A percentile compares a stretch with the other conserved stretches of the same genome.
Conservation (phyloP, 495 filamentous ascomycete genomes). For the Annulohypoxylon moriforme region DNA sequence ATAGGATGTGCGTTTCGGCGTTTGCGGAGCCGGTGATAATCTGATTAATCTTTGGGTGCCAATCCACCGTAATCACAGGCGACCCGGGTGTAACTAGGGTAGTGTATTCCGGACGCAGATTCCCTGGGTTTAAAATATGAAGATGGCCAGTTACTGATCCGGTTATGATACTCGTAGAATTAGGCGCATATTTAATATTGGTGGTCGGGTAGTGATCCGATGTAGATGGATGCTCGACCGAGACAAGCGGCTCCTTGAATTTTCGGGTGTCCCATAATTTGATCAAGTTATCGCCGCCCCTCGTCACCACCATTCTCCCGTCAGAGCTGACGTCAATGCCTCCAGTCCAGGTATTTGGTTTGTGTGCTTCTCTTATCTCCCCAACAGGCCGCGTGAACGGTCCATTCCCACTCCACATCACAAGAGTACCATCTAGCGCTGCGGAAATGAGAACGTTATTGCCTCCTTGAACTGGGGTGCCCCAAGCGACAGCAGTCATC, state of each 20-base stretch:
- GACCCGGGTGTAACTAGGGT: slow-evolving; percentile 87
- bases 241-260: slow-evolving; percentile 87
- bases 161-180: slow-evolving; percentile 82
- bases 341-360: slow-evolving; percentile 86
- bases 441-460: slow-evolving; percentile 84
- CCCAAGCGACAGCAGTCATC: slow-evolving; percentile 95
- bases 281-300: slow-evolving; percentile 85
- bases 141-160: slow-evolving; percentile 89
- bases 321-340: slow-evolving; percentile 93
- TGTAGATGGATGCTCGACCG: slow-evolving; percentile 81
- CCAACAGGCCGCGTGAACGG: slow-evolving; percentile 86
- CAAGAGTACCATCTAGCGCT: slow-evolving; percentile 87
- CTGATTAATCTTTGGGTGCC: slow-evolving; percentile 96
- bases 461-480: slow-evolving; percentile 77
- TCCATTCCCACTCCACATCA: slow-evolving; percentile 92
- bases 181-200: slow-evolving; percentile 90
- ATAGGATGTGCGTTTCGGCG: slow-evolving; percentile 87
- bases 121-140: slow-evolving; percentile 92
- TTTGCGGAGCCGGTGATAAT: slow-evolving; percentile 94
- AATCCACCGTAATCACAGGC: slow-evolving; percentile 83
- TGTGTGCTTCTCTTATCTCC: slow-evolving; percentile 88
- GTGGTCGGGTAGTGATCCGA: slow-evolving; percentile 83
- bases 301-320: slow-evolving; percentile 86
- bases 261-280: slow-evolving; percentile 97
- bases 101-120: slow-evolving; percentile 82